Evolutionary conservation across 2,329 filamentous ascomycete genomes (phyloP).

Genomic region (Fusarium equiseti): DNA sequence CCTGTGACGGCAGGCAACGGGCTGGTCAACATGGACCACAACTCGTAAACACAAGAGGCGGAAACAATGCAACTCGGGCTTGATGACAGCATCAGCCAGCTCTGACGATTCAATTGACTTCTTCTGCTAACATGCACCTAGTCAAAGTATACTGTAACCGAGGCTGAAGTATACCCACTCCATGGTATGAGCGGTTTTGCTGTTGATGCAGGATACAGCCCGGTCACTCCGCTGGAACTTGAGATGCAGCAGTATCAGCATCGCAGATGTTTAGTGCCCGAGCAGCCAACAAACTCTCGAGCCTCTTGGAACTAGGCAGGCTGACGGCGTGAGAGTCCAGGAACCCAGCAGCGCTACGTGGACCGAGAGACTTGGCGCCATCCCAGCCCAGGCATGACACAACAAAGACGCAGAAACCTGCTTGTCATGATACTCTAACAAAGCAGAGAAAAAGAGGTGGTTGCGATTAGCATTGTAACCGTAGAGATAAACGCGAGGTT

Average conservation of each 20-base stretch:
- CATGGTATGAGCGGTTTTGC: constrained; percentile 36
- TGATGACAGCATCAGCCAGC: constrained; percentile 24
- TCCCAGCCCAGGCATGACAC: constrained; percentile 30
- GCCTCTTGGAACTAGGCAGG: constrained; percentile 23
- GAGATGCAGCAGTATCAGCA: constrained; percentile 27
- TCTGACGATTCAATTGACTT: constrained; percentile 17
- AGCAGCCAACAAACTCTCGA: constrained; percentile 33
- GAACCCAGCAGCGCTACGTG: constrained; percentile 39
- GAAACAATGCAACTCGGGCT: constrained; percentile 30
- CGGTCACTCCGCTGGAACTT: constrained; percentile 27
- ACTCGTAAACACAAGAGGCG: constrained; percentile 23
- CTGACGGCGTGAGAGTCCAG: constrained; percentile 21
- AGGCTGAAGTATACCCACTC: constrained; percentile 27
- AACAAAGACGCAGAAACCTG: constrained; percentile 38
- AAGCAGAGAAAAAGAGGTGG: constrained; percentile 10
- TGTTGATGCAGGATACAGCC: constrained; percentile 24
- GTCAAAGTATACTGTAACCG: constrained; percentile 31
- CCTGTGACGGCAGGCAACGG: constrained; percentile 19
- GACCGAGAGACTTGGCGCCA: constrained; percentile 33
- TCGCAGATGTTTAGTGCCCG: constrained; percentile 22
- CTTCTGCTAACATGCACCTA: constrained; percentile 21
- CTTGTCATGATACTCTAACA: constrained; percentile 28
- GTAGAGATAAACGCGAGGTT: constrained; percentile 27
- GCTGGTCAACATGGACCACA: constrained; percentile 10
- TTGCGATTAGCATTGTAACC: constrained; percentile 31